Evolutionary conservation across 2,329 filamentous ascomycete genomes (phyloP), one percentile per base, ranked within the genome.

Genomic region (Helicocarpus griseus): DNA sequence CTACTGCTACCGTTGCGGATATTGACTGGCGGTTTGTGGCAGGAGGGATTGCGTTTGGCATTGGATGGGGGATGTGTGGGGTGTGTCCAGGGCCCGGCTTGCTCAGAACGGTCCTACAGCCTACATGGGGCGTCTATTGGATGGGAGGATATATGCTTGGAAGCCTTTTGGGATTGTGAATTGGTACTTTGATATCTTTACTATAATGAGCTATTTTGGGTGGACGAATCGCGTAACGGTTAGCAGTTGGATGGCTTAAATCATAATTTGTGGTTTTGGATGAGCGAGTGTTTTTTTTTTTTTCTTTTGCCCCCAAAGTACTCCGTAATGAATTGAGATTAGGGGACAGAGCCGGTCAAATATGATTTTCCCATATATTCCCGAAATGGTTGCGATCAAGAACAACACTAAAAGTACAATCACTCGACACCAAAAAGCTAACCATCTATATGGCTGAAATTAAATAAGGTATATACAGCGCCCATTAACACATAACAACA

Each of bases 11-110:
- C 0, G 60, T 74, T 13, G 65, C 65, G 17, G 74, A 77, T 56
- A 72, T 75, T 11, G 72, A 78, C 57, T 69, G 65, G 64, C 70
- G 65, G 36, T 76, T 79, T 57, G 56, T 78, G 11, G 58, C 65
- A 2, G 77, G 77, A 1, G 70, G 74, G 2, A 65, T 63, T 19
- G 64, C 66, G 1, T 79, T 78, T 60, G 77, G 77, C 0, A 48
- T 77, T 24, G 74, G 71, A 0, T 79, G 76, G 76, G 77, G 77
- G 0, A 56, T 77, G 53, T 66, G 63, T 11, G 77, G 77, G 1
- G 69, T 74, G 1, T 79, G 77, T 60, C 77, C 77, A 9, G 77
- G 77, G 0, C 75, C 77, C 7, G 75, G 73, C 0, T 61, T 77
- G 14, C 53, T 78, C 57, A 70, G 74, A 41, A 61, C 70, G 21